Percentiles rank a stretch among this genome's conserved stretches.
Conservation (phyloP, 768 basidiomycete genomes). For the Thelephora ganbajun region DNA sequence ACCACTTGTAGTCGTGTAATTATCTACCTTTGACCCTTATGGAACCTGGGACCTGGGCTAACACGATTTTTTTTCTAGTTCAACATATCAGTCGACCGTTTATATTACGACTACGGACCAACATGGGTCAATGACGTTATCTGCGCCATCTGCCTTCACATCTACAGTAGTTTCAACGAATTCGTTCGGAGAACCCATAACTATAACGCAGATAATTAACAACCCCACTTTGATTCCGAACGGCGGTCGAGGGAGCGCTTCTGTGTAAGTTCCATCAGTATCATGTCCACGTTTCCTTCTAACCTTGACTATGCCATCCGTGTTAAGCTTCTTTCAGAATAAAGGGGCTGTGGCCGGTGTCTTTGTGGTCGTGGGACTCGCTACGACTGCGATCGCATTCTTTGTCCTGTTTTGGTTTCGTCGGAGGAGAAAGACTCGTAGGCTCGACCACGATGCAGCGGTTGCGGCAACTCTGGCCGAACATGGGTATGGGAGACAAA, state of each 20-base stretch:
- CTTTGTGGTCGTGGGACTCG: conserved; percentile 81
- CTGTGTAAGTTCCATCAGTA: conserved; percentile 30
- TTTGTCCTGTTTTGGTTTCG: conserved; percentile 62
- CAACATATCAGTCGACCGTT: conserved; percentile 38
- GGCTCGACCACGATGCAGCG: conserved; percentile 54
- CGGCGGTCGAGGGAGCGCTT: conserved; percentile 27
- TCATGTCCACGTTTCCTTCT: neutral
- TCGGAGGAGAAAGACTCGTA: conserved; percentile 43
- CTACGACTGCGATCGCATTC: conserved; percentile 50
- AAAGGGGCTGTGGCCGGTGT: conserved; percentile 87
- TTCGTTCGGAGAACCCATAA: conserved; percentile 35
- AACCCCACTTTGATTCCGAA: conserved; percentile 51
- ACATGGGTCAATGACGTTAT: conserved; percentile 31
- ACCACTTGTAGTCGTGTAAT: conserved; percentile 4
- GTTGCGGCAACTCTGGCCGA: conserved; percentile 64
- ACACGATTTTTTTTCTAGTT: conserved; percentile 20
- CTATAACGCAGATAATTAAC: conserved; percentile 48
- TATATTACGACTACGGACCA: conserved; percentile 48
- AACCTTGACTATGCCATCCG: neutral
- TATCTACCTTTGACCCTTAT: conserved; percentile 3
- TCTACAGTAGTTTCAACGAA: conserved; percentile 38
- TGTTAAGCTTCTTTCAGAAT: conserved; percentile 66
- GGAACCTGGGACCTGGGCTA: neutral
- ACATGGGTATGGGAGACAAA: conserved; percentile 46
- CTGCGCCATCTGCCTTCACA: conserved; percentile 45